Evolutionary conservation across 1,284 basidiomycete species (phyloP), one percentile per base, ranked within the genome.

Genomic region (Caloboletus inedulis): DNA sequence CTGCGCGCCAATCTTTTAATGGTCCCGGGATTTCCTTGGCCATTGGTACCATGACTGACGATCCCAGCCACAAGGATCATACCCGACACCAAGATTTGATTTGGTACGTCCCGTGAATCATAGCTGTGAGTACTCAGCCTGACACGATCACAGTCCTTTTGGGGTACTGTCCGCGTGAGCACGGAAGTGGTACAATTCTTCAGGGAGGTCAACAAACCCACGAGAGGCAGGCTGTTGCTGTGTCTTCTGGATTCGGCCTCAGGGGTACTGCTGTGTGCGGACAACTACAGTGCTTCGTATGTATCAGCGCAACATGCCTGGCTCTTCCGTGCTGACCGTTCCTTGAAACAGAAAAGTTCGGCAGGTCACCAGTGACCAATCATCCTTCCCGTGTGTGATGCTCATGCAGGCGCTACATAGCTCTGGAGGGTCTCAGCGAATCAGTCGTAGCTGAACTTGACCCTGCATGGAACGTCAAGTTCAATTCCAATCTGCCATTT

Each of bases 101-200:
- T n/a, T n/a, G n/a, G n/a, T n/a, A n/a, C n/a, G n/a, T n/a, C n/a
- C n/a, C n/a, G n/a, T n/a, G n/a, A n/a, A n/a, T n/a, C n/a, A n/a
- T n/a, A n/a, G n/a, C n/a, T n/a, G n/a, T n/a, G n/a, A n/a, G n/a
- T n/a, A n/a, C n/a, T n/a, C n/a, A n/a, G n/a, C n/a, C n/a, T n/a
- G n/a, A n/a, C n/a, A n/a, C n/a, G n/a, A n/a, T n/a, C n/a, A n/a
- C n/a, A n/a, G n/a, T n/a, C n/a, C 44, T 67, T 71, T 54, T 70
- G 67, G 68, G 70, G 65, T 4, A 60, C 64, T 0, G 51, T 49
- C 3, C 49, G 54, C 8, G 67, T 71, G 14, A 62, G 55, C 19
- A 52, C 51, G 23, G 66, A 65, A 43, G 69, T 70, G 0, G 57
- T 73, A 30, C 53, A 56, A 29, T 63, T 69, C 53, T 70, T 72